A percentile compares a stretch with the other conserved stretches of the same genome.
phyloP scores from a whole-genome alignment of 192 early-diverging fungal species.

The Gamsiella multidivaricata region DNA sequence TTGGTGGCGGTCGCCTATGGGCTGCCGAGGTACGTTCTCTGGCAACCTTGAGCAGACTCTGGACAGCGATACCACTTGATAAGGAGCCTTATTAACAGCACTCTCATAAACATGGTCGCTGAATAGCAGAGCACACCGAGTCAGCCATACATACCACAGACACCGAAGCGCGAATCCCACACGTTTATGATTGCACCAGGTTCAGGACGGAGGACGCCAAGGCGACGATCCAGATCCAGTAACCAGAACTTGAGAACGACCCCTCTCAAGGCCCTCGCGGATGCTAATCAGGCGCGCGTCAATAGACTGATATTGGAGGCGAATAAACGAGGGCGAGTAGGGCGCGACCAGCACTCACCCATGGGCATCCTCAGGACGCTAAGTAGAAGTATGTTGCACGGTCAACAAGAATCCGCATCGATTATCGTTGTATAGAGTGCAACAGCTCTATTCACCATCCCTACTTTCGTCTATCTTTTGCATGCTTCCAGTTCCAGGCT shows the following conservation, averaged over 20 bases:
- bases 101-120: too few species aligned
- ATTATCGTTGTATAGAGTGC: too few species aligned
- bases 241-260: slow-evolving; percentile 13
- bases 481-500: slow-evolving; percentile 29
- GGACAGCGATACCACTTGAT: too few species aligned
- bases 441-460: neutral
- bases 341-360: slow-evolving; percentile 45
- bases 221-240: slow-evolving; percentile 26
- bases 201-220: slow-evolving; percentile 35
- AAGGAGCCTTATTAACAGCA: too few species aligned
- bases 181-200: slow-evolving; percentile 18
- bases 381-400: slow-evolving; percentile 20
- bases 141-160: slow-evolving; percentile 10
- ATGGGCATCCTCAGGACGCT: slow-evolving; percentile 36
- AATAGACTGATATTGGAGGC: slow-evolving; percentile 37
- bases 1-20: neutral
- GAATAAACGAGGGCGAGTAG: slow-evolving; percentile 15
- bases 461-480: neutral
- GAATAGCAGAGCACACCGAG: slow-evolving; percentile 7
- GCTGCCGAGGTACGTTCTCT: too few species aligned
- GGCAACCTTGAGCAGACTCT: too few species aligned
- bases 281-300: slow-evolving; percentile 36
- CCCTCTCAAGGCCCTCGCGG: slow-evolving; percentile 33
- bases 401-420: neutral
- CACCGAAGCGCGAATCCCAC: slow-evolving; percentile 32